These are phyloP conservation scores for Pichia sp. DNA, from an alignment of 1,139 yeast species.

Conservation along the genomic window DNA sequence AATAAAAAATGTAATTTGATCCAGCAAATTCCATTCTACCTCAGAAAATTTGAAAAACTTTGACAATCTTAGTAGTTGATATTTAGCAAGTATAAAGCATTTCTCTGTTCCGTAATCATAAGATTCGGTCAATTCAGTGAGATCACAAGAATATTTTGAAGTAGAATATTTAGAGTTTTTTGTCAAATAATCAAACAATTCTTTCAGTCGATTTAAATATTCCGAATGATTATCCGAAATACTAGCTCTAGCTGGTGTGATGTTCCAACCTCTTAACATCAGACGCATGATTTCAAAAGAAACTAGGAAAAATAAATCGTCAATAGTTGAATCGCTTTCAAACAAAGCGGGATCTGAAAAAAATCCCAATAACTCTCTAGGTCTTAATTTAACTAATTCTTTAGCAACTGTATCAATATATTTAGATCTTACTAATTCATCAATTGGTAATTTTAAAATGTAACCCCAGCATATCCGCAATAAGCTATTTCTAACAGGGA, in stretches of 20 bases:
- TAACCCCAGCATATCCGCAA: slow-evolving; percentile 6
- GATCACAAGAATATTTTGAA: background rate
- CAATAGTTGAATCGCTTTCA: background rate
- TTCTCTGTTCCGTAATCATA: slow-evolving; percentile 1
- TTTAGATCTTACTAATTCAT: background rate
- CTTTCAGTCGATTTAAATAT: slow-evolving; percentile 4
- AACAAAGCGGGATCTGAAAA: background rate
- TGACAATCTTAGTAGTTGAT: slow-evolving; percentile 1
- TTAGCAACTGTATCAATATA: slow-evolving; percentile 3
- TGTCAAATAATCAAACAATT: background rate
- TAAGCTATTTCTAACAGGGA: slow-evolving; percentile 4
- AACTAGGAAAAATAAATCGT: slow-evolving; percentile 1
- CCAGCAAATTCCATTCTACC: slow-evolving; percentile 2
- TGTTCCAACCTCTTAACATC: slow-evolving; percentile 5
- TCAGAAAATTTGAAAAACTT: background rate
- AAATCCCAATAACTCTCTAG: slow-evolving; percentile 5
- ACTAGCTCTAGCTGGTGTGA: background rate
- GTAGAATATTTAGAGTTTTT: background rate
- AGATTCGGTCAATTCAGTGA: background rate
- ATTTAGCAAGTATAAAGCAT: slow-evolving; percentile 7
- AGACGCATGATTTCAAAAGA: slow-evolving; percentile 9
- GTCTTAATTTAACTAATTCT: background rate
- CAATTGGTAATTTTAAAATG: slow-evolving; percentile 1
- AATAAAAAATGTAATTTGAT: background rate
- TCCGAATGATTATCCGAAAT: background rate